Base-by-base conservation (phyloP, 768 basidiomycete species). In the Multifurca ochricompacta region DNA sequence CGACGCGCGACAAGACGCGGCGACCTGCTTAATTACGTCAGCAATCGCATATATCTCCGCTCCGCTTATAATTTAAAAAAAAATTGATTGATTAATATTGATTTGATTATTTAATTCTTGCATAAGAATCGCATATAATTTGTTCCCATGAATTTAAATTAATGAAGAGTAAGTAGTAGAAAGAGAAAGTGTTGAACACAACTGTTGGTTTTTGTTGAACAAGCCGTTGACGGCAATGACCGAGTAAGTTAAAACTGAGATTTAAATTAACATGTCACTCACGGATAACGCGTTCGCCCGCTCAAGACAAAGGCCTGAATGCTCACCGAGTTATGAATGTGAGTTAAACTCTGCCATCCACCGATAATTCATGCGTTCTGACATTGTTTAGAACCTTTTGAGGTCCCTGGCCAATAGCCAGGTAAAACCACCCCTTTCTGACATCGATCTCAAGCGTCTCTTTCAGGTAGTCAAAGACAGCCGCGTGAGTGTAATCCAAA, bases 391-490 rank as follows among this genome's bases (percentile, higher is more conserved):
- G 93, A 91, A 95, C 73, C 85, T 96, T 68, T 78, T 95, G 44
- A 80, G 86, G 73, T 89, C 88, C 49, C 79, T 96, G 66, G 86
- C 90, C 37, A 81, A 82, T 68, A 83, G 83, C 67, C 82, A 82
- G 61, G 76, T 82, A 65, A 83, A 80, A 69, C 70, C 80, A 57
- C 70, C 73, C 48, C 69, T 77, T 48, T 74, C 78, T 45, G 79
- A 83, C 61, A 74, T 78, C 53, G 89, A 92, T 73, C 82, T 96
- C 62, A 85, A 82, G 67, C 77, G 86, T 59, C 77, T 96, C 42
- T 73, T 96, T 61, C 82, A 80, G 60, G 81, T 86, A 63, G 89
- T 95, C 64, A 92, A 88, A 76, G 88, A 91, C 64, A 81, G 79
- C 65, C 82, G 91, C 72, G 93, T 94, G 71, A 69, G 90, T 78